Conservation (phyloP, 2,329 filamentous ascomycete genomes). For the Xylariaceae sp. region DNA sequence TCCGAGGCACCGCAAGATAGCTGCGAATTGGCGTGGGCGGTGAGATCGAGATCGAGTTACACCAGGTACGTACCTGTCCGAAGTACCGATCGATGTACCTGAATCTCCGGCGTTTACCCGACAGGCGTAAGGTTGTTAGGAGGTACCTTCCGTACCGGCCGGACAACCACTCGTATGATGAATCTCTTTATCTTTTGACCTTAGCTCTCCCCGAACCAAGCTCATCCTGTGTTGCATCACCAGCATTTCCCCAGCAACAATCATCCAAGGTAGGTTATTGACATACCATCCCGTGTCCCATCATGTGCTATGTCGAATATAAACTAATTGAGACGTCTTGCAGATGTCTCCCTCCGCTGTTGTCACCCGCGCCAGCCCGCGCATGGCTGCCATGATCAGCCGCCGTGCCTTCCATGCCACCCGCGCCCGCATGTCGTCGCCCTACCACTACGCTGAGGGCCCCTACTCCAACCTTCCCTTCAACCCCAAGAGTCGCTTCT, state of each 20-base stretch:
- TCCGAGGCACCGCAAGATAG: neutral
- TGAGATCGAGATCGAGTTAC: slow-evolving; percentile 15
- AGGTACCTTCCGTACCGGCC: neutral
- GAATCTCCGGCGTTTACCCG: neutral
- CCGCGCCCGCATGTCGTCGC: slow-evolving; percentile 76
- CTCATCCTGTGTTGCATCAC: slow-evolving; percentile 1
- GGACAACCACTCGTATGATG: slow-evolving; percentile 18
- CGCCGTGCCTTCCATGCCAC: slow-evolving; percentile 94
- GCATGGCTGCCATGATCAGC: slow-evolving; percentile 64
- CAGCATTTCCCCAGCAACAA: slow-evolving; percentile 2
- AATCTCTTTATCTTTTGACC: neutral
- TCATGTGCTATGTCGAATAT: neutral
- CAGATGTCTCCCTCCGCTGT: slow-evolving; percentile 75
- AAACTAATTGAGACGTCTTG: slow-evolving; percentile 38
- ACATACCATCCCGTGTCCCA: no score
- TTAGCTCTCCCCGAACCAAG: slow-evolving; percentile 1
- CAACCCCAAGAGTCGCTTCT: slow-evolving; percentile 87
- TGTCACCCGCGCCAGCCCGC: slow-evolving; percentile 52
- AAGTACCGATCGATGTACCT: no score
- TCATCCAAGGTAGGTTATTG: slow-evolving; percentile 19
- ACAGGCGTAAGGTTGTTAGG: neutral
- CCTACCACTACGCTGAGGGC: slow-evolving; percentile 98
- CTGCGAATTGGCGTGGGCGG: slow-evolving; percentile 22
- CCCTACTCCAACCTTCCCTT: slow-evolving; percentile 94
- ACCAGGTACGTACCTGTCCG: slow-evolving; percentile 1